These are phyloP conservation scores for Meira nashicola DNA, from an alignment of 1,284 basidiomycete species.

Conservation along the genomic window DNA sequence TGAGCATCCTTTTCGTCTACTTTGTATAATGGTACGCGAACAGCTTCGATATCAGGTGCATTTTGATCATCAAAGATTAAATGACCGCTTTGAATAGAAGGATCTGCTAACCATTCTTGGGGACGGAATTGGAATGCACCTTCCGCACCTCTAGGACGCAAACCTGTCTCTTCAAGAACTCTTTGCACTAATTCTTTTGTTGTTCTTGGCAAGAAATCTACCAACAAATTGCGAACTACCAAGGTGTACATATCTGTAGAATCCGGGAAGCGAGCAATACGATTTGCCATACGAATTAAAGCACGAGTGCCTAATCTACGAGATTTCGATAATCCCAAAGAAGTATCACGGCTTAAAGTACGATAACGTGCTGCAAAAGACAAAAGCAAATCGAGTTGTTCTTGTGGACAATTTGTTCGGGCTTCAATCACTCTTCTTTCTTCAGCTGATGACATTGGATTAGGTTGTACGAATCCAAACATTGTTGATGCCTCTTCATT, in stretches of 20 bases:
- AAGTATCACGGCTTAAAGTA: slow-evolving; percentile 34
- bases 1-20: slow-evolving; percentile 39
- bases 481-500: slow-evolving; percentile 51
- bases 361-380: slow-evolving; percentile 50
- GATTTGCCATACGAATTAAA: slow-evolving; percentile 49
- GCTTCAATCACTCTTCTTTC: slow-evolving; percentile 40
- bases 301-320: slow-evolving; percentile 52
- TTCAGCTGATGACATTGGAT: slow-evolving; percentile 51
- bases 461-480: slow-evolving; percentile 47
- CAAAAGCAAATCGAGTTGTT: slow-evolving; percentile 33
- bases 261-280: slow-evolving; percentile 45
- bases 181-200: slow-evolving; percentile 42
- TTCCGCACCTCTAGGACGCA: slow-evolving; percentile 41
- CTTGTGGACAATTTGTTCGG: slow-evolving; percentile 7
- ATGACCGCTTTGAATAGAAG: slow-evolving; percentile 17
- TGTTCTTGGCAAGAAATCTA: slow-evolving; percentile 53
- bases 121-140: slow-evolving; percentile 40
- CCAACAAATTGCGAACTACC: slow-evolving; percentile 48
- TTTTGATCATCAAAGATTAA: slow-evolving; percentile 26
- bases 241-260: slow-evolving; percentile 42
- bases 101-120: slow-evolving; percentile 32
- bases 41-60: slow-evolving; percentile 9
- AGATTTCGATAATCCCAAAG: slow-evolving; percentile 46
- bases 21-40: slow-evolving; percentile 43
- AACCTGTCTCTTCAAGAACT: slow-evolving; percentile 37